Conservation (phyloP, 1,284 basidiomycete genomes). For the Ceratobasidium sp. region DNA sequence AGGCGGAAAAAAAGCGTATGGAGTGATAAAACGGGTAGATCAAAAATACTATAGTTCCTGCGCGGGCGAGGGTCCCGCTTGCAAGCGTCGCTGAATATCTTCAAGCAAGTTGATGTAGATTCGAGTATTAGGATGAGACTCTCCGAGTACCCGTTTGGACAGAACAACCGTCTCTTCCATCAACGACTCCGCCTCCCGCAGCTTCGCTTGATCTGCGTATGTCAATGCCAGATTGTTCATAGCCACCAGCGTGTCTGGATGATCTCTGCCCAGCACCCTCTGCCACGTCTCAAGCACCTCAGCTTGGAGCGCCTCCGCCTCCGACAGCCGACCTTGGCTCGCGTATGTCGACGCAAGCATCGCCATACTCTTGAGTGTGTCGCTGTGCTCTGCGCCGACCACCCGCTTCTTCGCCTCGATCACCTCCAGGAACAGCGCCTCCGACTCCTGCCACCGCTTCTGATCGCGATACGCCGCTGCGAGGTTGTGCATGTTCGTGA, state of each 20-base stretch:
- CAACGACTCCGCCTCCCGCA: neutral
- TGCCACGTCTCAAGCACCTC: neutral
- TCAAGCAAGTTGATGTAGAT: too few relatives aligned
- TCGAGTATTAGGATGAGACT: neutral
- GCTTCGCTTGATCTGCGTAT: neutral
- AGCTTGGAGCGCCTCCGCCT: neutral
- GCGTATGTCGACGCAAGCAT: neutral
- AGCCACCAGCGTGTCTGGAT: neutral
- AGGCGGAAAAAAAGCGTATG: too few relatives aligned
- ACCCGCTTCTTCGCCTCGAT: neutral
- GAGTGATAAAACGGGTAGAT: too few relatives aligned
- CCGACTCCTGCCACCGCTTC: neutral
- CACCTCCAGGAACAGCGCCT: too few relatives aligned
- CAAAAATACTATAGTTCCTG: too few relatives aligned
- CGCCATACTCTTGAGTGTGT: neutral
- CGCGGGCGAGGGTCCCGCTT: too few relatives aligned
- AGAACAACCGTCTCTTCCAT: neutral
- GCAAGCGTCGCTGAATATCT: too few relatives aligned
- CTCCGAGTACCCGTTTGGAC: neutral
- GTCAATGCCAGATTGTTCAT: neutral
- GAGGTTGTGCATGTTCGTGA: neutral
- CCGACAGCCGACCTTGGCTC: neutral
- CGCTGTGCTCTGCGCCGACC: constrained; percentile 1
- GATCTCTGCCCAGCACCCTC: neutral
- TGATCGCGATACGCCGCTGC: neutral